These are phyloP conservation scores for Alternaria sp. DNA, from an alignment of 2,329 filamentous ascomycete species.

Conservation along the genomic window DNA sequence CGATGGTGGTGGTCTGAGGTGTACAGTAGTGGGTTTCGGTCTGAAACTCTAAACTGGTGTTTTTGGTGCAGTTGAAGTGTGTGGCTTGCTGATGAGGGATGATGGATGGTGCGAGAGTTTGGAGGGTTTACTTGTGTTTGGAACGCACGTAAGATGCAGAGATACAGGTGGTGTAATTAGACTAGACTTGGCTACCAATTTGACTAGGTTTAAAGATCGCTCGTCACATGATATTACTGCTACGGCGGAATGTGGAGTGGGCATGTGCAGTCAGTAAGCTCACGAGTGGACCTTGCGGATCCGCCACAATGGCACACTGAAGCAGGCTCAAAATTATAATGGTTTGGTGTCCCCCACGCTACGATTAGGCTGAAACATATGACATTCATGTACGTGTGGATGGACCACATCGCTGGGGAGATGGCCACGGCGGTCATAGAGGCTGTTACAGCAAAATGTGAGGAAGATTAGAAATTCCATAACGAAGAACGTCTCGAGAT, in stretches of 20 bases:
- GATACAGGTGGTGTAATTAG: neutral
- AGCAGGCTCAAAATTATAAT: neutral
- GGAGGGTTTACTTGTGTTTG: neutral
- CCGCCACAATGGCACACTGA: neutral
- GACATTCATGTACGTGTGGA: conserved; percentile 18
- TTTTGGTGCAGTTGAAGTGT: neutral
- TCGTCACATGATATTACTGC: neutral
- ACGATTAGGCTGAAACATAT: conserved; percentile 1
- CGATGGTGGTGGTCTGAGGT: neutral
- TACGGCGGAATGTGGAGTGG: neutral
- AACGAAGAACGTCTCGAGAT: conserved; percentile 9
- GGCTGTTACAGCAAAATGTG: conserved; percentile 34
- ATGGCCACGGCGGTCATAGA: conserved; percentile 15
- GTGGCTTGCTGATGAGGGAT: neutral
- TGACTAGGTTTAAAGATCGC: neutral
- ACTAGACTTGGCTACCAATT: neutral
- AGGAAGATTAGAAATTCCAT: conserved; percentile 13
- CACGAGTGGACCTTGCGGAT: neutral
- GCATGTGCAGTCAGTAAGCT: neutral
- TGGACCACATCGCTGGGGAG: conserved; percentile 2
- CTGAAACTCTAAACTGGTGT: conserved; percentile 5
- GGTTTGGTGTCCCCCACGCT: neutral
- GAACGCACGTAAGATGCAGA: neutral
- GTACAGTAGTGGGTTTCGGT: neutral
- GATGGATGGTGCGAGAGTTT: neutral